These are phyloP conservation scores for Alternaria alternata DNA, from an alignment of 2,329 filamentous ascomycete genomes.

Conservation along the genomic window DNA sequence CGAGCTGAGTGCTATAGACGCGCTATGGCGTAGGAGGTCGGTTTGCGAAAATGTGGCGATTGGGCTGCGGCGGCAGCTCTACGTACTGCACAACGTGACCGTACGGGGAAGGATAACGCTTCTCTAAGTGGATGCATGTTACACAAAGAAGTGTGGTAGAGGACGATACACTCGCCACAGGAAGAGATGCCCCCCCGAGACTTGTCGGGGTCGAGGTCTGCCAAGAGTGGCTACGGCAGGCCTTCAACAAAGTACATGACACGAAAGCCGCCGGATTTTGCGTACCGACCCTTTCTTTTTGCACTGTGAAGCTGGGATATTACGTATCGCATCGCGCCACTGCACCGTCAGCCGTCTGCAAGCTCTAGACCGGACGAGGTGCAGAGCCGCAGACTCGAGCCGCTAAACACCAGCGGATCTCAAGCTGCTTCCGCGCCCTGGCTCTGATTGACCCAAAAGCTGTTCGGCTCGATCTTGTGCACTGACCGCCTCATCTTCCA, in stretches of 20 bases:
- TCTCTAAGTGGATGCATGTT: background rate
- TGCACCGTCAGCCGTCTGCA: constrained; percentile 7
- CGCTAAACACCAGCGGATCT: constrained; percentile 16
- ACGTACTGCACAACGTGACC: constrained; percentile 1
- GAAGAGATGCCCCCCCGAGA: background rate
- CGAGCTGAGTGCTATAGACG: background rate
- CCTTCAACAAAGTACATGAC: background rate
- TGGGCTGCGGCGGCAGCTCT: constrained; percentile 2
- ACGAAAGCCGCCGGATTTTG: background rate
- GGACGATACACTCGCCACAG: background rate
- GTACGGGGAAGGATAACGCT: background rate
- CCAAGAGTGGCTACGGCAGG: background rate
- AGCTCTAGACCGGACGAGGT: constrained; percentile 19
- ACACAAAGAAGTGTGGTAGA: constrained; percentile 1
- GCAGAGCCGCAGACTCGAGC: constrained; percentile 26
- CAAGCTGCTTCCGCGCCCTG: constrained; percentile 10
- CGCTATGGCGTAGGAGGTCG: constrained; percentile 8
- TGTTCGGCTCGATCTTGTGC: constrained; percentile 23
- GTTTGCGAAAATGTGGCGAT: constrained; percentile 1
- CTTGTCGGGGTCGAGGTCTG: background rate
- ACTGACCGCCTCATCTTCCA: constrained; percentile 19
- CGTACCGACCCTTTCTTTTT: constrained; percentile 4
- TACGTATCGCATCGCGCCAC: constrained; percentile 9
- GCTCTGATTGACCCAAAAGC: constrained; percentile 17
- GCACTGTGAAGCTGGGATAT: constrained; percentile 5